phyloP scores from a whole-genome alignment of 805 yeast genomes.

The Blastobotrys robertii region DNA sequence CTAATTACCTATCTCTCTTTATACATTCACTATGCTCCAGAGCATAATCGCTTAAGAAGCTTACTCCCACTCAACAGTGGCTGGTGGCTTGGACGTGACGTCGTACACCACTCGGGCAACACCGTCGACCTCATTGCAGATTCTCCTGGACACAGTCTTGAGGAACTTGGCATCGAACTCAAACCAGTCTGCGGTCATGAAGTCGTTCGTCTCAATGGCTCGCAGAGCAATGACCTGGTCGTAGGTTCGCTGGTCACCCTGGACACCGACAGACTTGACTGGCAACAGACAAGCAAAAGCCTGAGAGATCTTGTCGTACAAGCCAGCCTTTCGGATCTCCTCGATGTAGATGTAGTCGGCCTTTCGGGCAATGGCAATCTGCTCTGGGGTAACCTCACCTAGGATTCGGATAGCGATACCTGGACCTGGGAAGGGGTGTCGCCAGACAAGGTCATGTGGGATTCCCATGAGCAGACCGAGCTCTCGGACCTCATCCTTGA shows the following conservation, averaged over 20 bases:
- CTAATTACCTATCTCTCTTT: neutral
- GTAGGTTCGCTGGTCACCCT: conserved; percentile 99
- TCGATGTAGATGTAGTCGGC: conserved; percentile 95
- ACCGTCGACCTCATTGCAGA: conserved; percentile 97
- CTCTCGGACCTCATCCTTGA: conserved; percentile 97
- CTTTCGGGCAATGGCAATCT: conserved; percentile 93
- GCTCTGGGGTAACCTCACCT: conserved; percentile 91
- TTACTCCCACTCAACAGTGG: conserved; percentile 99
- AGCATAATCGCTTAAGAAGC: no score
- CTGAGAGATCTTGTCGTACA: conserved; percentile 88
- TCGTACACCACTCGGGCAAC: conserved; percentile 99
- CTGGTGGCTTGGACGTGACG: conserved; percentile 98
- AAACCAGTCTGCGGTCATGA: conserved; percentile 99
- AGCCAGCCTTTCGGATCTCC: conserved; percentile 88
- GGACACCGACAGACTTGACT: conserved; percentile 97
- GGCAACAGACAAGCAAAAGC: conserved; percentile 97
- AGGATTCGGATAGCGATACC: conserved; percentile 97
- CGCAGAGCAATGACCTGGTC: conserved; percentile 98
- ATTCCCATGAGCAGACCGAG: conserved; percentile 91
- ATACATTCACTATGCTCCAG: no score
- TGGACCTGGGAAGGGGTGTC: conserved; percentile 99
- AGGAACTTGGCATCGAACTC: conserved; percentile 86
- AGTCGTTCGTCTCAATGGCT: conserved; percentile 95
- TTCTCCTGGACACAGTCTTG: conserved; percentile 88
- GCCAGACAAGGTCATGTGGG: conserved; percentile 96